Evolutionary conservation across 2,329 filamentous ascomycete genomes (phyloP), one percentile per base, ranked within the genome.

Genomic region (Elsinoe ampelina): DNA sequence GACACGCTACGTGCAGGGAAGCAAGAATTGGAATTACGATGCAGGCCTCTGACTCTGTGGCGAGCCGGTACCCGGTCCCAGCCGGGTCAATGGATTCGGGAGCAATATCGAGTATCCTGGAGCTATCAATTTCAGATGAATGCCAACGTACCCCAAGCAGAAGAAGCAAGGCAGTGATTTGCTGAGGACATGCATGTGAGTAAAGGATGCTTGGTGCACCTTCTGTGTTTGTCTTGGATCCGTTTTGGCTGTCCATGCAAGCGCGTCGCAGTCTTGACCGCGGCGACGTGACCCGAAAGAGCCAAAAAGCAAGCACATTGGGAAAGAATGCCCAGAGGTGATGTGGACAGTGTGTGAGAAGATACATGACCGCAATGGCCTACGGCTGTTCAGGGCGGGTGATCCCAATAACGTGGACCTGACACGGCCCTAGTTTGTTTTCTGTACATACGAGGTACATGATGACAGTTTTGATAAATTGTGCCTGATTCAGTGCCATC

Each of bases 221-320:
- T 52, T 38, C 48, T 52, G 32, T 52, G 48, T 52, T 52, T 39
- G 48, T 39, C n/a, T 36, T 39, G 48, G 48, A 17, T 39, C 20
- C 48, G 32, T 26, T 52, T 35, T 39, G 10, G 12, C 32, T 39
- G 30, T 39, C 34, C 48, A 52, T 52, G 48, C 15, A 52, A 12
- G 35, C 35, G 48, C 48, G 26, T 30, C 26, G 26, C 26, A 30
- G 3, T 30, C 26, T 30, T 30, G 4, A 5, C 8, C 26, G 26
- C 15, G 45, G 35, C 13, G 45, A 50, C 26, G 26, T 30, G 26
- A 8, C 26, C 26, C 26, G 26, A 50, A 50, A 50, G 45, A 30
- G 45, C 48, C 34, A 52, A 52, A 52, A 52, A 52, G 48, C 48
- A 52, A 36, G 34, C 32, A 17, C 34, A 19, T 52, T 32, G 38